These are phyloP conservation scores for Diplocarpon mali DNA, from an alignment of 2,329 filamentous ascomycete genomes.

Conservation along the genomic window DNA sequence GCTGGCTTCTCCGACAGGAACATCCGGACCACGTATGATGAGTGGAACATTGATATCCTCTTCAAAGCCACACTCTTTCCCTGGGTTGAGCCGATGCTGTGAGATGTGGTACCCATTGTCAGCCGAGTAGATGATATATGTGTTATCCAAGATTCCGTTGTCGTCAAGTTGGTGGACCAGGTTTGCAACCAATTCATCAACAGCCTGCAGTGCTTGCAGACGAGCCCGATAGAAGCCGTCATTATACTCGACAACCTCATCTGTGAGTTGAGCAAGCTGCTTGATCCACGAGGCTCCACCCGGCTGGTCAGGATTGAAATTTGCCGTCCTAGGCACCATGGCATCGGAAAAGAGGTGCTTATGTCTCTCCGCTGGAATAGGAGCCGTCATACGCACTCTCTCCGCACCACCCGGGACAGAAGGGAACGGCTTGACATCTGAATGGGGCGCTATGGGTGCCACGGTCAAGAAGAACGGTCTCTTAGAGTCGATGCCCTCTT, in stretches of 20 bases:
- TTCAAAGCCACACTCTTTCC: conserved; percentile 40
- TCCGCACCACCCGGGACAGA: not conserved
- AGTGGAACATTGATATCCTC: conserved; percentile 42
- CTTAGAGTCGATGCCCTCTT: conserved; percentile 42
- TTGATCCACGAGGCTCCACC: conserved; percentile 39
- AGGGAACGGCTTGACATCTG: conserved; percentile 30
- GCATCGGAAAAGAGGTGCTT: conserved; percentile 48
- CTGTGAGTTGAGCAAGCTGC: conserved; percentile 31
- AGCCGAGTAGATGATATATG: conserved; percentile 50
- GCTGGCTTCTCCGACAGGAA: conserved; percentile 32
- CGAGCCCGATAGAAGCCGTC: conserved; percentile 42
- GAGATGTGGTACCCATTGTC: conserved; percentile 43
- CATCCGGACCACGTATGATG: conserved; percentile 46
- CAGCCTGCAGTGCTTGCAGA: conserved; percentile 40
- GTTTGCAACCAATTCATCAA: conserved; percentile 43
- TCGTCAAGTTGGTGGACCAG: conserved; percentile 34
- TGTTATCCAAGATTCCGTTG: conserved; percentile 30
- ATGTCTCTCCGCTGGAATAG: conserved; percentile 50
- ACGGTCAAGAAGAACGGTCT: conserved; percentile 58
- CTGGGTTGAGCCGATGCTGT: conserved; percentile 39
- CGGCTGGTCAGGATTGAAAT: conserved; percentile 53
- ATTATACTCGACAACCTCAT: conserved; percentile 34
- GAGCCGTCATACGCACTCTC: conserved; percentile 32
- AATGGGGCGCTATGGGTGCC: conserved; percentile 57
- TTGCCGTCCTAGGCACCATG: conserved; percentile 47